Base-by-base conservation (phyloP, 163 green algal species). In the Scenedesmus sp. region DNA sequence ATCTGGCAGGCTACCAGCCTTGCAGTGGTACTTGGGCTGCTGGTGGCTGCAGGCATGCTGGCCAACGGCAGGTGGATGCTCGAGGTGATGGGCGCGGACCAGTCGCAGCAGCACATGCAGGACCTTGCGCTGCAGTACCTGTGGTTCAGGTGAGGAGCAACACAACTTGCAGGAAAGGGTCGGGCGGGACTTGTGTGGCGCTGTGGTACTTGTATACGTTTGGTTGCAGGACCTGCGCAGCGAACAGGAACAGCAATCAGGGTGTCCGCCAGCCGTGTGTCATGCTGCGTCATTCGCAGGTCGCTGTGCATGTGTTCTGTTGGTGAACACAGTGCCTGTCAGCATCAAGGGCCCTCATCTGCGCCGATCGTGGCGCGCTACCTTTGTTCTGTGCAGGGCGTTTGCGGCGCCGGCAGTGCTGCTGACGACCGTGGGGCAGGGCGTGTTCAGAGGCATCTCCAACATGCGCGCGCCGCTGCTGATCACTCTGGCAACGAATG, bases 381-480 rank as follows among this genome's bases (percentile, higher is more conserved):
- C 37, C 46, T 1, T 44, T 78, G 33, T 61, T 26, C 7, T 65
- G 20, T 92, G 76, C 91, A 94, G 95, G 53, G 93, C 95, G 5
- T 80, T 91, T 46, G 96, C 95, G 26, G 95, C 95, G 1, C 95
- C 96, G 15, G 96, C 96, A 9, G 95, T 93, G 30, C 86, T 98
- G 73, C 65, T 97, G 33, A 92, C 90, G 33, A 95, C 94, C 7
- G 94, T 96, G 16, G 95, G 92, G 0, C 89, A 96, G 79, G 95
- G 95, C 49, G 95, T 94, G 1, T 96, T 97, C 44, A 83, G 95
- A 0, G 95, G 95, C 30, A 88, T 97, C 49, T 81, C 94, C 53
- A 95, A 97, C 93, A 97, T 95, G 93, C 87, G 83, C 12, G 96
- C 94, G 22, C 96, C 96, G 24, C 93, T 98, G 83, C 56, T 51